Evolutionary conservation across 306 rosid species (phyloP), one percentile per base, ranked within the genome.

Genomic region (Medicago ruthenica): DNA sequence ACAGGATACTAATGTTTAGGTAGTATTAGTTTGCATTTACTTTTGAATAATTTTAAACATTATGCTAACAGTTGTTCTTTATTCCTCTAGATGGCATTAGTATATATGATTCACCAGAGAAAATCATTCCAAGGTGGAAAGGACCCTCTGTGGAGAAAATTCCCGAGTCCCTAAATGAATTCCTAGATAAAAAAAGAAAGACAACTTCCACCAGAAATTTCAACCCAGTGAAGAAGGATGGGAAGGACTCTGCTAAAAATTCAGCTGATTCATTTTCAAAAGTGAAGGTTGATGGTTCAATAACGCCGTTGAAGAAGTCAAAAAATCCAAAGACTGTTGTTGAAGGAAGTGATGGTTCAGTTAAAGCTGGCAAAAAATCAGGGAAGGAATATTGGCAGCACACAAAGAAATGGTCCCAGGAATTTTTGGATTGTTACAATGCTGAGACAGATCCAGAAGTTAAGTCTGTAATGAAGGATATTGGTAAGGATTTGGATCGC

Each of bases 381-480:
- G 97, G 96, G 82, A 95, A 95, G 89, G 97, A 95, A 78, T 92
- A 86, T 89, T 95, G 97, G 97, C 92, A 95, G 73, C 98, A 92
- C 86, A 92, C 98, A 8, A 92, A 95, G 87, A 95, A 95, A 83
- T 95, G 98, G 97, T 92, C 98, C 22, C 85, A 16, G 64, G 97
- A 88, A 16, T 95, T 95, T 83, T 55, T 95, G 89, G 91, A 95
- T 12, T 88, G 89, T 74, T 92, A 90, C 85, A 95, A 92, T 77
- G 89, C 89, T 16, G 97, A 89, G 85, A 84, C 97, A 50, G 98
- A 92, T 62, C 96, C 96, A 47, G 97, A 92, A 86, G 75, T 86
- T 47, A 90, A 92, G 87, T 81, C 96, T 37, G 22, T 7, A 36
- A 95, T 95, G 98, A 89, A 71, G 77, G 93, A 86, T 62, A 84